These are phyloP conservation scores for Verticillium albo-atrum DNA, from an alignment of 2,329 filamentous ascomycete genomes.

Conservation along the genomic window DNA sequence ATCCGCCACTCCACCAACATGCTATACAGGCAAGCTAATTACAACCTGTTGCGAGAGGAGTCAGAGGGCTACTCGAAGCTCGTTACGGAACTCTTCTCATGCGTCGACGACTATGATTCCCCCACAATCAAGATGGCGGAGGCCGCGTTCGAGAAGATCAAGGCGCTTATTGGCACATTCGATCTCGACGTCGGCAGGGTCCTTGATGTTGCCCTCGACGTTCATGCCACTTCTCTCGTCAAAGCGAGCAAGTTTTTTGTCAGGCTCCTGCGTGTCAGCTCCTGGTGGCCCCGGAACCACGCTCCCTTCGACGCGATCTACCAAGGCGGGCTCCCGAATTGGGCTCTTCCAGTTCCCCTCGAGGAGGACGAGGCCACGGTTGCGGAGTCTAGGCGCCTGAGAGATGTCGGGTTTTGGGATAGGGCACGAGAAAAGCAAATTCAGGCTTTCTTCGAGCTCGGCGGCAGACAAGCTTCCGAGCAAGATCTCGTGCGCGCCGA, in stretches of 20 bases:
- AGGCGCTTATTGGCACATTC: constrained; percentile 93
- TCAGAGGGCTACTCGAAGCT: constrained; percentile 96
- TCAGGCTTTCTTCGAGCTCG: constrained; percentile 85
- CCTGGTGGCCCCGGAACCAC: constrained; percentile 81
- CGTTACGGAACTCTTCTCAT: constrained; percentile 91
- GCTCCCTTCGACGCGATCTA: constrained; percentile 38
- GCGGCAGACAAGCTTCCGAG: constrained; percentile 63
- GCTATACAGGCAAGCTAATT: constrained; percentile 93
- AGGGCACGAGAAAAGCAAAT: constrained; percentile 72
- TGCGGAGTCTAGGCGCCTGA: constrained; percentile 50
- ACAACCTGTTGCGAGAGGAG: constrained; percentile 92
- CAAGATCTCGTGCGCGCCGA: constrained; percentile 46
- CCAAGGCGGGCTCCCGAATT: constrained; percentile 69
- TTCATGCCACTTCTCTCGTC: constrained; percentile 89
- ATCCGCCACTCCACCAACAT: constrained; percentile 90
- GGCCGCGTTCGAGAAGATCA: constrained; percentile 86
- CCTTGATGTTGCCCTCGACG: constrained; percentile 89
- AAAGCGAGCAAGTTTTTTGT: constrained; percentile 94
- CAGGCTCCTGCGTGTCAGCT: constrained; percentile 84
- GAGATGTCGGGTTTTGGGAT: constrained; percentile 78
- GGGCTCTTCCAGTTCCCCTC: constrained; percentile 69
- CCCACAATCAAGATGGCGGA: constrained; percentile 71
- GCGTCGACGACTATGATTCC: constrained; percentile 38
- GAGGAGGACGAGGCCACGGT: constrained; percentile 65
- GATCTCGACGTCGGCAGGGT: constrained; percentile 94